These are phyloP conservation scores for Penicillium arizonense DNA, from an alignment of 495 filamentous ascomycete species.

Conservation along the genomic window DNA sequence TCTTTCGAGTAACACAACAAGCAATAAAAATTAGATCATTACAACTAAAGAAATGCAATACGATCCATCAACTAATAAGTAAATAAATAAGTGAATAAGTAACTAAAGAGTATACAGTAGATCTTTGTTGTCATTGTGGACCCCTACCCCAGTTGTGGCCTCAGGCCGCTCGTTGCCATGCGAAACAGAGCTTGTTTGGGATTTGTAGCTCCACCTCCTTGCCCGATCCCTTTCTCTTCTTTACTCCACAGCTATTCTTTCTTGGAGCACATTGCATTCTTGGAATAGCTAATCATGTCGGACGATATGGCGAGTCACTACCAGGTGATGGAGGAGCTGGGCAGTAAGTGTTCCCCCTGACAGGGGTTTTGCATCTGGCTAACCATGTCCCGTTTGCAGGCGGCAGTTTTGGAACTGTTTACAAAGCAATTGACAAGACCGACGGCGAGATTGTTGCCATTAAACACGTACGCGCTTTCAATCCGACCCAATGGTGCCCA, in stretches of 20 bases:
- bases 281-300: constrained; percentile 34
- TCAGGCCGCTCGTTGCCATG: constrained; percentile 39
- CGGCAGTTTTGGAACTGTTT: constrained; percentile 94
- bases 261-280: constrained; percentile 15
- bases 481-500: constrained; percentile 10
- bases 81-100: not conserved
- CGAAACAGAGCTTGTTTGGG: constrained; percentile 37
- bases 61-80: not conserved
- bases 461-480: constrained; percentile 66
- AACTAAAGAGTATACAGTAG: not conserved
- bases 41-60: not conserved
- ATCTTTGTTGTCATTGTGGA: not conserved
- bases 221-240: constrained; percentile 11
- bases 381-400: constrained; percentile 47
- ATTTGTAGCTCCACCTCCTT: constrained; percentile 30
- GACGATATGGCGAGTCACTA: constrained; percentile 76
- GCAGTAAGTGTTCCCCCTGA: constrained; percentile 60
- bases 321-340: constrained; percentile 88
- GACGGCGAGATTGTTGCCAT: constrained; percentile 90
- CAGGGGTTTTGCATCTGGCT: constrained; percentile 1
- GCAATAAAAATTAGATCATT: not conserved
- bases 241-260: constrained; percentile 5
- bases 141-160: constrained; percentile 18
- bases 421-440: constrained; percentile 85
- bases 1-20: too few relatives aligned